A percentile compares a stretch with the other conserved stretches of the same genome.
Conservation (phyloP, 106 monocot species). For the Dioscorea dumetorum region DNA sequence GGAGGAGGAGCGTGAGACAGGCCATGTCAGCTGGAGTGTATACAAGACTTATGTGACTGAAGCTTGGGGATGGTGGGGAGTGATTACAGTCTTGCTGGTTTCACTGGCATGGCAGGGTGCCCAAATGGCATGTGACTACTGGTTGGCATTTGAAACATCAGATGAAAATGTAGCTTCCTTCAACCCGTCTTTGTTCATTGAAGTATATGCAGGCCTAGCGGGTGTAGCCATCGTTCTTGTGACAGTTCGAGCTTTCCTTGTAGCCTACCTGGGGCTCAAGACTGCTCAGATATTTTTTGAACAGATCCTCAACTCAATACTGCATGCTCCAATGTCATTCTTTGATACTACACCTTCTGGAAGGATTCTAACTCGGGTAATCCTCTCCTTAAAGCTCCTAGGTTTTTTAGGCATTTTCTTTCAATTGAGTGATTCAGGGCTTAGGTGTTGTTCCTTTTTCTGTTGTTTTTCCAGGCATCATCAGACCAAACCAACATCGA, state of each 20-base stretch:
- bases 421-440: not conserved
- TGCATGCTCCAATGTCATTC: conserved; percentile 56
- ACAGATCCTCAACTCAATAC: conserved; percentile 36
- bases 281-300: conserved; percentile 42
- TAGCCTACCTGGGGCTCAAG: conserved; percentile 26
- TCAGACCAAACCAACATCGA: conserved; percentile 78
- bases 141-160: conserved; percentile 69
- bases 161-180: conserved; percentile 26
- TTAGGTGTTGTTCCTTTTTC: not conserved
- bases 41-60: conserved; percentile 59
- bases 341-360: conserved; percentile 56
- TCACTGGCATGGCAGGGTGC: conserved; percentile 47
- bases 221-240: conserved; percentile 22
- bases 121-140: conserved; percentile 60
- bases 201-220: conserved; percentile 32
- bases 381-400: not conserved
- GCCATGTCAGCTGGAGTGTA: conserved; percentile 40
- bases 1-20: conserved; percentile 58
- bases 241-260: conserved; percentile 22
- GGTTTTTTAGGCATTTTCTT: not conserved
- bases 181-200: conserved; percentile 24
- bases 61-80: conserved; percentile 75
- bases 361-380: conserved; percentile 50
- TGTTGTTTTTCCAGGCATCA: conserved; percentile 54
- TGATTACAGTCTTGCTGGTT: conserved; percentile 19